Evolutionary conservation across 2,329 filamentous ascomycete genomes (phyloP).

Genomic region (Botrytis byssoidea): DNA sequence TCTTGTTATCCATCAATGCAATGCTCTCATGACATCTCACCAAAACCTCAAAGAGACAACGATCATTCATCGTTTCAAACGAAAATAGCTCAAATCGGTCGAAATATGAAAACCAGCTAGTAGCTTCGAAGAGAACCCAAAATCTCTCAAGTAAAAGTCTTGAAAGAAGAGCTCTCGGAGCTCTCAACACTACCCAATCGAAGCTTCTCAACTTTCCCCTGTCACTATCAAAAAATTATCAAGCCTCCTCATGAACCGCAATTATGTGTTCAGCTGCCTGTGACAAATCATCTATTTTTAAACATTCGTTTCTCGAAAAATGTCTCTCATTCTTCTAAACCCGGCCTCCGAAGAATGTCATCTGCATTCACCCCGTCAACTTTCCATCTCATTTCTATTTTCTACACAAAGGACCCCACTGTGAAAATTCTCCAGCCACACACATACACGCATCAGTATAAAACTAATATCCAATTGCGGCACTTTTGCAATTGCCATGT

Average conservation of each 20-base stretch:
- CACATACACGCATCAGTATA: background rate
- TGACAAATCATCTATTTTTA: background rate
- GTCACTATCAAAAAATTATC: no score
- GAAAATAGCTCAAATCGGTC: background rate
- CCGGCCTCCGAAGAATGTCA: background rate
- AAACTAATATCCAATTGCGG: background rate
- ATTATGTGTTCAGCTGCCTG: no score
- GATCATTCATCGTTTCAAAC: background rate
- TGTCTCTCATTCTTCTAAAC: background rate
- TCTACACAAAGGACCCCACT: background rate
- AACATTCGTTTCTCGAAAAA: background rate
- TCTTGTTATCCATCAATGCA: background rate
- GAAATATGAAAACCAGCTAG: accelerated
- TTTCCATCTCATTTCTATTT: background rate
- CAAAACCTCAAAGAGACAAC: background rate
- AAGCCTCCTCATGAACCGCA: no score
- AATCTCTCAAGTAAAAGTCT: background rate
- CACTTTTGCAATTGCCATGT: background rate
- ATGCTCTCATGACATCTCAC: background rate
- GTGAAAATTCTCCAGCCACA: background rate
- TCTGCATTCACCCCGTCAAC: background rate
- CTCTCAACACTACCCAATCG: background rate
- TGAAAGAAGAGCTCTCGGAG: background rate
- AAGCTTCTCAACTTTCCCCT: background rate
- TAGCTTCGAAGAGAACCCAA: background rate